phyloP scores from a whole-genome alignment of 768 basidiomycete genomes.

The Neoboletus subvelutipes region DNA sequence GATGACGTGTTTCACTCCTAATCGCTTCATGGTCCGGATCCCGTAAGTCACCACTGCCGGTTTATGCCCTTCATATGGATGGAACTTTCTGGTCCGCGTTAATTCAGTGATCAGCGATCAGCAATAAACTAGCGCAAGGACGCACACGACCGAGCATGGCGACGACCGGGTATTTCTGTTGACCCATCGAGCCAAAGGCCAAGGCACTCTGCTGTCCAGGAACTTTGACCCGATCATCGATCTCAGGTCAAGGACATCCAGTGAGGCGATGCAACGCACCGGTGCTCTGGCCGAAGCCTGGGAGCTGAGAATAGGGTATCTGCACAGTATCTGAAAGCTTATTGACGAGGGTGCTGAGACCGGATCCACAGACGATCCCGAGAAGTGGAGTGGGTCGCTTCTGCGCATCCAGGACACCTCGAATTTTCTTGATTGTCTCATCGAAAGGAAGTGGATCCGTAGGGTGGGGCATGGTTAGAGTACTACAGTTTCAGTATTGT shows the following conservation, averaged over 20 bases:
- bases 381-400: conserved; percentile 57
- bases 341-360: conserved; percentile 71
- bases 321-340: conserved; percentile 54
- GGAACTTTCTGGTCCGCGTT: conserved; percentile 52
- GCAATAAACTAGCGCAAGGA: conserved; percentile 2
- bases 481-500: neutral
- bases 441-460: conserved; percentile 25
- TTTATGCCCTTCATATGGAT: conserved; percentile 81
- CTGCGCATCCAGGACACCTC: conserved; percentile 22
- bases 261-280: conserved; percentile 42
- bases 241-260: neutral
- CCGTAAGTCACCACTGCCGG: conserved; percentile 73
- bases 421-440: conserved; percentile 30
- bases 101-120: conserved; percentile 1
- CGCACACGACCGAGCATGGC: conserved; percentile 86
- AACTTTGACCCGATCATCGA: conserved; percentile 43
- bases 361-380: conserved; percentile 87
- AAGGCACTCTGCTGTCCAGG: conserved; percentile 78
- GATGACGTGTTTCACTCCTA: conserved; percentile 75
- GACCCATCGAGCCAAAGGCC: conserved; percentile 77
- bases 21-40: conserved; percentile 71
- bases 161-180: conserved; percentile 71
- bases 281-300: conserved; percentile 76
- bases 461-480: conserved; percentile 12
- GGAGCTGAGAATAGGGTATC: conserved; percentile 65